Conservation (phyloP, 2,329 filamentous ascomycete genomes). For the Cryphonectria naterciae region DNA sequence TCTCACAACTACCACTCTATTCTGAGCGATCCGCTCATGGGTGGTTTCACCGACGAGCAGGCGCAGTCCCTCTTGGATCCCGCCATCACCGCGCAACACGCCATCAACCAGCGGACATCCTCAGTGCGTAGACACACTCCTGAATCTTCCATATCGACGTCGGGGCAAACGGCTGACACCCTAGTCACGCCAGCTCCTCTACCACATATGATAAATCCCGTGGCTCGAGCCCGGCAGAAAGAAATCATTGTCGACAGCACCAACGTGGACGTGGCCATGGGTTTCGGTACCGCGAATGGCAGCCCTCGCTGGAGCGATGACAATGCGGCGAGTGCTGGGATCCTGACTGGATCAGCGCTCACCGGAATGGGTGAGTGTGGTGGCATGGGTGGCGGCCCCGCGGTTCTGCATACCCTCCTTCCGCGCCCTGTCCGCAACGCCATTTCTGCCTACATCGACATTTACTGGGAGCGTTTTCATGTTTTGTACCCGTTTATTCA, state of each 20-base stretch:
- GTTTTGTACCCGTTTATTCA: conserved; percentile 56
- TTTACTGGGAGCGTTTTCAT: conserved; percentile 59
- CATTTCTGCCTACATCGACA: conserved; percentile 54
- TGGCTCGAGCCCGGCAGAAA: conserved; percentile 47
- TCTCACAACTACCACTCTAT: conserved; percentile 41
- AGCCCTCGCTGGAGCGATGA: conserved; percentile 23
- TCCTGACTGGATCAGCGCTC: conserved; percentile 43
- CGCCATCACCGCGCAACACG: conserved; percentile 27
- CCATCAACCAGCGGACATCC: conserved; percentile 44
- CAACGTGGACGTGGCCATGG: conserved; percentile 13
- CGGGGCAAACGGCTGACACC: conserved; percentile 53
- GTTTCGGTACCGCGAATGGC: conserved; percentile 9
- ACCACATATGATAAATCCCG: conserved; percentile 42
- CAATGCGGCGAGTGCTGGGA: conserved; percentile 31
- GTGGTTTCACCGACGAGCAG: conserved; percentile 43
- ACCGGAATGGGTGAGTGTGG: conserved; percentile 31
- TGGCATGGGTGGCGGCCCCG: conserved; percentile 26
- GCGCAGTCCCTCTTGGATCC: conserved; percentile 33
- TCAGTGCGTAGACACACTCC: conserved; percentile 56
- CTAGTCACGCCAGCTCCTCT: conserved; percentile 51
- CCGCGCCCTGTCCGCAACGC: conserved; percentile 44
- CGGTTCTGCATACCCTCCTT: conserved; percentile 40
- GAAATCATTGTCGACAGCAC: conserved; percentile 39
- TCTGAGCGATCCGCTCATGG: conserved; percentile 42
- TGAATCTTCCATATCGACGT: conserved; percentile 45